Conservation (phyloP, 2,329 filamentous ascomycete species). For the Nakataea oryzae region DNA sequence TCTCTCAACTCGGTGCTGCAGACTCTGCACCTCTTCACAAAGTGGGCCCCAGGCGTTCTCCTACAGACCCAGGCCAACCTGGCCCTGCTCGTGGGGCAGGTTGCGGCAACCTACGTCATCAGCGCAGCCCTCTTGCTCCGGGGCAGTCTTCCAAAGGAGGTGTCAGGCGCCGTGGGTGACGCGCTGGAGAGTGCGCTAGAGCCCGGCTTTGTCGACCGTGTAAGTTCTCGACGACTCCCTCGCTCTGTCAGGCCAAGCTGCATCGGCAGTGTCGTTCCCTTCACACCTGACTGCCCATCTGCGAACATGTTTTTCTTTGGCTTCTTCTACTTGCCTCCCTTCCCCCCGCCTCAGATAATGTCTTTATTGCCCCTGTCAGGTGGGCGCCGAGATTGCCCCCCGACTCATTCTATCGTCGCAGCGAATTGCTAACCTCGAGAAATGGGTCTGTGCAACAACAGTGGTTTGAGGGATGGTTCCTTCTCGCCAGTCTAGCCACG, state of each 20-base stretch:
- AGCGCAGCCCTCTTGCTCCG: constrained; percentile 66
- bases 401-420: background rate
- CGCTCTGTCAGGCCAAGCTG: no score
- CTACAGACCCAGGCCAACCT: constrained; percentile 68
- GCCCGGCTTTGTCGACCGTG: constrained; percentile 57
- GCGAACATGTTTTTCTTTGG: no score
- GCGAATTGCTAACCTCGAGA: background rate
- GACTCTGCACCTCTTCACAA: constrained; percentile 71
- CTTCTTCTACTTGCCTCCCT: no score
- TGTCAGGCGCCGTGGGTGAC: constrained; percentile 67
- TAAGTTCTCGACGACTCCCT: background rate
- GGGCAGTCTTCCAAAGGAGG: constrained; percentile 67
- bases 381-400: background rate
- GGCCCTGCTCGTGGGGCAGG: constrained; percentile 68
- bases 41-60: constrained; percentile 61
- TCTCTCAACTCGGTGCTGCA: constrained; percentile 78
- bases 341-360: background rate
- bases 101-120: constrained; percentile 78
- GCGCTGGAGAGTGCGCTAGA: constrained; percentile 69
- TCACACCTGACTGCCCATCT: no score
- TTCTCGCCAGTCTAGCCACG: constrained; percentile 56
- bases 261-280: no score
- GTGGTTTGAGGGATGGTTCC: constrained; percentile 86
- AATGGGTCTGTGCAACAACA: background rate
- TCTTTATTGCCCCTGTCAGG: background rate